Conservation (phyloP, 2,329 filamentous ascomycete genomes). For the Orbilia quercus region DNA sequence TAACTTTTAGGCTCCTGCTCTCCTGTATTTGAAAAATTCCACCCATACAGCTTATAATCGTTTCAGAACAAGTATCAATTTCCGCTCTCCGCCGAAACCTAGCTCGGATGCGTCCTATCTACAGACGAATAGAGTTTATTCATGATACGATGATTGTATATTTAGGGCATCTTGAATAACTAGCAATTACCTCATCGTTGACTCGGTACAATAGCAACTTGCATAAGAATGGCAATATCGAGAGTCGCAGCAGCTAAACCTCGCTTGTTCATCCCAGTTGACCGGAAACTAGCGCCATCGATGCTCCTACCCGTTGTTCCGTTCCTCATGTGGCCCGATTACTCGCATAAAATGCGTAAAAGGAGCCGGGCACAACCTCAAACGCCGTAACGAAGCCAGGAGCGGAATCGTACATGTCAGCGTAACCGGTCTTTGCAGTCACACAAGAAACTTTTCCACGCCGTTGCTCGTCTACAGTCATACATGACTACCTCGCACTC, state of each 20-base stretch:
- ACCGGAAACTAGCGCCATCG: constrained; percentile 45
- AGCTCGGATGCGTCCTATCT: too few species aligned
- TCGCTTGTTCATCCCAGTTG: constrained; percentile 24
- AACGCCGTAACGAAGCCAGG: neutral
- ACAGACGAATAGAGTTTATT: too few species aligned
- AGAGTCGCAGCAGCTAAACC: constrained; percentile 2
- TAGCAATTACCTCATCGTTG: too few species aligned
- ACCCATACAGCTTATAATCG: too few species aligned
- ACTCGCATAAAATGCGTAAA: constrained; percentile 13
- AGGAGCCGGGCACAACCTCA: constrained; percentile 16
- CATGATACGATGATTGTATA: too few species aligned
- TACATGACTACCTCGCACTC: neutral
- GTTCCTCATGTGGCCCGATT: constrained; percentile 34
- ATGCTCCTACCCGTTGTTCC: constrained; percentile 38
- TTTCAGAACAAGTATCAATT: too few species aligned
- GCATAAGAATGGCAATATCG: too few species aligned
- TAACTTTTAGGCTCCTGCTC: too few species aligned
- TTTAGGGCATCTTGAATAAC: too few species aligned
- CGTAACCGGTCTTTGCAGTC: neutral
- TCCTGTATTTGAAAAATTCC: neutral
- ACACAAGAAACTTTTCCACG: neutral
- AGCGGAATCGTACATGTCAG: constrained; percentile 1
- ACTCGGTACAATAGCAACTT: neutral
- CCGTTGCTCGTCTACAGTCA: neutral
- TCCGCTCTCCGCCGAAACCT: too few species aligned